Evolutionary conservation across 2,329 filamentous ascomycete genomes (phyloP).

Genomic region (Talaromyces sp.): DNA sequence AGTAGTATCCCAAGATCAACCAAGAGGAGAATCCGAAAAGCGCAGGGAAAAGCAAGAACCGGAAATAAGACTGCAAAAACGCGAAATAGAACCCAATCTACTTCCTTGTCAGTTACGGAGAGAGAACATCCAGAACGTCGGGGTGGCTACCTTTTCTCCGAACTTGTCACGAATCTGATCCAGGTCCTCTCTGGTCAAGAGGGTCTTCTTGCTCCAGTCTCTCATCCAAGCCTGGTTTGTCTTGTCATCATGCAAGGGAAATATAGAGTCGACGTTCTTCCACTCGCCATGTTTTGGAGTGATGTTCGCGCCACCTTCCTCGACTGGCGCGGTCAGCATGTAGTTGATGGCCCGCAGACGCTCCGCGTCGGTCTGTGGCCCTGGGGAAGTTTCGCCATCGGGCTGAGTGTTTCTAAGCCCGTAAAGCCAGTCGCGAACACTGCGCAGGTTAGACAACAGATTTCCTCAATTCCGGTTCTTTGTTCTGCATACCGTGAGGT

Average conservation of each 20-base stretch:
- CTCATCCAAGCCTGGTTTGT: constrained; percentile 77
- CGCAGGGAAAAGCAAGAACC: constrained; percentile 77
- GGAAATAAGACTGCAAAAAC: constrained; percentile 90
- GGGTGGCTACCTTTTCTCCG: constrained; percentile 53
- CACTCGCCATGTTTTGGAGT: constrained; percentile 66
- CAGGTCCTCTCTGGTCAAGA: constrained; percentile 58
- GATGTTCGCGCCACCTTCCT: constrained; percentile 75
- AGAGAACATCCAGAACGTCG: neutral
- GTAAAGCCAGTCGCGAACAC: constrained; percentile 93
- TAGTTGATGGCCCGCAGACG: constrained; percentile 81
- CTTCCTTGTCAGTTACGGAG: neutral
- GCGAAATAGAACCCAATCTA: constrained; percentile 92
- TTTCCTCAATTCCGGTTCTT: neutral
- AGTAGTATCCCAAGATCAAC: constrained; percentile 79
- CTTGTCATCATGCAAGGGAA: constrained; percentile 72
- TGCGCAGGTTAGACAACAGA: constrained; percentile 25
- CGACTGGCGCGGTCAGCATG: constrained; percentile 69
- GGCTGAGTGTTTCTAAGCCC: constrained; percentile 75
- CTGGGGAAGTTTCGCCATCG: constrained; percentile 66
- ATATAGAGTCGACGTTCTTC: constrained; percentile 69
- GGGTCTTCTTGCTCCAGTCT: constrained; percentile 59
- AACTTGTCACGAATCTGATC: constrained; percentile 72
- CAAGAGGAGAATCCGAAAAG: constrained; percentile 74
- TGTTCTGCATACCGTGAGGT: constrained; percentile 57
- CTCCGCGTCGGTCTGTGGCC: constrained; percentile 85